Base-by-base conservation (phyloP, 2,329 filamentous ascomycete genomes). In the Mycogone perniciosa region DNA sequence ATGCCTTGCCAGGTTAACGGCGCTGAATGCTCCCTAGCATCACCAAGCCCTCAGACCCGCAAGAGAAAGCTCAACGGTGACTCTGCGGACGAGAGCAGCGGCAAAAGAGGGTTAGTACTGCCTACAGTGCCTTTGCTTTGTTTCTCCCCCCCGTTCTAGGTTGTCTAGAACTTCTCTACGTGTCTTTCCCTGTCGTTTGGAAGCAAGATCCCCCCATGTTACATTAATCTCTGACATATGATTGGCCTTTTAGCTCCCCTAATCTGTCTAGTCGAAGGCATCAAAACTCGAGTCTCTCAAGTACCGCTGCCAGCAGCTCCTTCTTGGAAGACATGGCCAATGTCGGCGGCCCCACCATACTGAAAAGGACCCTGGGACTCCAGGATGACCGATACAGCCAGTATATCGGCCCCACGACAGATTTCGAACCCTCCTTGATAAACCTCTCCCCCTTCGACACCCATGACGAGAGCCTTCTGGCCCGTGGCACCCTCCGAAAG, bases 341-440 rank as follows among this genome's bases (percentile, higher is more conserved):
- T 65, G 80, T 85, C 60, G 82, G 82, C 54, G 82, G 81, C 37
- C 80, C 81, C 48, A 82, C 80, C 52, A 72, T 85, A 60, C 73
- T 87, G 52, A 84, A 84, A 67, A 77, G 82, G 63, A 86, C 84
- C 11, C 73, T 93, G 52, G 88, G 88, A 53, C 76, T 93, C 58
- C 88, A 92, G 65, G 75, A 81, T 62, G 85, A 89, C 66, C 82
- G 86, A 54, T 89, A 86, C 66, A 89, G 86, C 70, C 86, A 89
- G 68, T 89, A 92, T 63, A 88, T 93, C 59, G 88, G 88, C 29
- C 81, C 86, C 52, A 92, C 87, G 46, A 90, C 88, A 46, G 86
- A 90, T 60, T 89, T 91, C 63, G 88, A 93, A 64, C 86, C 87
- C 11, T 85, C 85, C n/a, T 76, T 93, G 49, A 88, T 92, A 68